These are phyloP conservation scores for Ceratocystis cubensis DNA, from an alignment of 2,329 filamentous ascomycete species.

Conservation along the genomic window DNA sequence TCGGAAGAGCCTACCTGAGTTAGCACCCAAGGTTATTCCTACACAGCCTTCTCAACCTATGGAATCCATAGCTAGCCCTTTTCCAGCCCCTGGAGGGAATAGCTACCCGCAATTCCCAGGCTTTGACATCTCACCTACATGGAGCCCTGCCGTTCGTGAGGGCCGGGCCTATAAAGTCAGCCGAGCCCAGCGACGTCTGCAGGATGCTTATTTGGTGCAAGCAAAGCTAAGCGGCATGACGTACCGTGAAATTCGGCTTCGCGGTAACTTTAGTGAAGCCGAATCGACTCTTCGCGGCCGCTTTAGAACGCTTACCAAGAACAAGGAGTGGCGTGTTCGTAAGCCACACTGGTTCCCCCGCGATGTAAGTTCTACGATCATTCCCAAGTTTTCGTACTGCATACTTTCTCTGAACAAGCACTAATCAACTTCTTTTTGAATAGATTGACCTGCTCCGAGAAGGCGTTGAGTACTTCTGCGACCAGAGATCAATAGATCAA, in stretches of 20 bases:
- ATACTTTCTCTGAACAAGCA: conserved; percentile 2
- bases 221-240: conserved; percentile 45
- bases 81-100: too few relatives aligned
- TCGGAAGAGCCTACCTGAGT: not conserved
- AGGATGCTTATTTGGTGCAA: conserved; percentile 41
- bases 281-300: conserved; percentile 63
- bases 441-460: conserved; percentile 36
- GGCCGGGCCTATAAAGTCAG: conserved; percentile 13
- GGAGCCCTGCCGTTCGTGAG: conserved; percentile 7
- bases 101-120: too few relatives aligned
- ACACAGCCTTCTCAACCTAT: not conserved
- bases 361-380: conserved; percentile 43
- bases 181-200: conserved; percentile 21
- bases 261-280: conserved; percentile 47
- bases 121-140: not conserved
- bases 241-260: conserved; percentile 49
- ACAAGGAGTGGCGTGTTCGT: conserved; percentile 47
- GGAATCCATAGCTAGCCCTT: too few relatives aligned
- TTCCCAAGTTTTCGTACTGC: not conserved
- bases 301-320: conserved; percentile 52
- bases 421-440: not conserved
- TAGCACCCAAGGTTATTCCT: not conserved
- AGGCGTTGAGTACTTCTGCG: conserved; percentile 32
- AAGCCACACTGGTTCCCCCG: conserved; percentile 50
- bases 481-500: conserved; percentile 24